These are phyloP conservation scores for Leucoagaricus sp. DNA, from an alignment of 1,284 basidiomycete species.

Conservation along the genomic window DNA sequence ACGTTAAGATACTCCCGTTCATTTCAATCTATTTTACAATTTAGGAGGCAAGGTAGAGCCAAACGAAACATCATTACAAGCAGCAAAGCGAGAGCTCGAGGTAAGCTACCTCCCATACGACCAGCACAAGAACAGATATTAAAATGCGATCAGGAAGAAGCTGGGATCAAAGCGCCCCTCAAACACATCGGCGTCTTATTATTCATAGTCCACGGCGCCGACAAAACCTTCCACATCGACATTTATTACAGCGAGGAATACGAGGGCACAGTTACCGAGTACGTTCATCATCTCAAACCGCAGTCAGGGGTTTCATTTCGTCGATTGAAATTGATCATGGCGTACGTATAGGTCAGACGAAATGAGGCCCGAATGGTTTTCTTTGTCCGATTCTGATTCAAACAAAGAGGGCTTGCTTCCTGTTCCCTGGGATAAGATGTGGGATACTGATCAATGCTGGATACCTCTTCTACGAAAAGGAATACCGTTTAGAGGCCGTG, in stretches of 20 bases:
- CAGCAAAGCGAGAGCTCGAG: slow-evolving; percentile 66
- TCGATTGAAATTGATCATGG: background rate
- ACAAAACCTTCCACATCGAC: slow-evolving; percentile 67
- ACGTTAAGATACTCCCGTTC: background rate
- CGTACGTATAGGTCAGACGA: slow-evolving; percentile 59
- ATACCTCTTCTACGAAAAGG: slow-evolving; percentile 54
- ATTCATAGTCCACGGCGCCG: slow-evolving; percentile 52
- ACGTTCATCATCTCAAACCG: slow-evolving; percentile 21
- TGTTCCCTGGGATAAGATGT: slow-evolving; percentile 62
- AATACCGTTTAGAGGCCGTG: slow-evolving; percentile 53
- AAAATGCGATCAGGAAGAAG: slow-evolving; percentile 63
- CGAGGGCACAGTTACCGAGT: slow-evolving; percentile 61
- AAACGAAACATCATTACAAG: slow-evolving; percentile 58
- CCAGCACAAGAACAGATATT: background rate
- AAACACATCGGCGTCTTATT: slow-evolving; percentile 60
- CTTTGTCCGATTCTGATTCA: slow-evolving; percentile 24
- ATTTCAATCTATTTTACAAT: background rate
- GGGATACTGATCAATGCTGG: slow-evolving; percentile 67
- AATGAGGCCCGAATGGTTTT: slow-evolving; percentile 72
- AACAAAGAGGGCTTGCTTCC: slow-evolving; percentile 20
- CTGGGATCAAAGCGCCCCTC: slow-evolving; percentile 65
- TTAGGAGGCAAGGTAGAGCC: slow-evolving; percentile 68
- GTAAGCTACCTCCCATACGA: slow-evolving; percentile 30
- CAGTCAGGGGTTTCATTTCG: background rate
- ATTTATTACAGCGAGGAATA: slow-evolving; percentile 61